phyloP scores from a whole-genome alignment of 1,284 basidiomycete genomes.

The Ganoderma lucidum region DNA sequence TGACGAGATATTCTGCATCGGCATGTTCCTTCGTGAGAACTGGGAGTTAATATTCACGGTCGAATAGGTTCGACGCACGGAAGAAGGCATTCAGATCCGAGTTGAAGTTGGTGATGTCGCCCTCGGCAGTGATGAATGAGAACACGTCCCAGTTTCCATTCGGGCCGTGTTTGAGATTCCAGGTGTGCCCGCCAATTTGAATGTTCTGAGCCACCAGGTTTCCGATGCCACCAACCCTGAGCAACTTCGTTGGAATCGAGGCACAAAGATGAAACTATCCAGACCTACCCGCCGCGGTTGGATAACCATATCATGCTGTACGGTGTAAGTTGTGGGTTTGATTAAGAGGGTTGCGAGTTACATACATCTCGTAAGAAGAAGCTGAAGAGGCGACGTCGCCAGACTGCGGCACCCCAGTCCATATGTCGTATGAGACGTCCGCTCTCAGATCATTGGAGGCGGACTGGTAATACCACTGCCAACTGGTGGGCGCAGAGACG shows the following conservation, averaged over 20 bases:
- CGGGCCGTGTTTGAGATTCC: constrained; percentile 64
- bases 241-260: background rate
- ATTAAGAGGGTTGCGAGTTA: background rate
- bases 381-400: constrained; percentile 55
- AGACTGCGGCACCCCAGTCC: constrained; percentile 54
- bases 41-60: background rate
- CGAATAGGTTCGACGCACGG: constrained; percentile 43
- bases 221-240: constrained; percentile 62
- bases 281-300: constrained; percentile 58
- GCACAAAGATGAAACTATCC: background rate
- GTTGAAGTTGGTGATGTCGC: constrained; percentile 59
- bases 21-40: background rate
- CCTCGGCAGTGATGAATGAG: constrained; percentile 60
- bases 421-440: constrained; percentile 69
- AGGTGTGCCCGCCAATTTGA: constrained; percentile 57
- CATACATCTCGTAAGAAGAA: constrained; percentile 64
- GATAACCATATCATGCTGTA: constrained; percentile 70
- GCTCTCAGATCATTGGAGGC: constrained; percentile 57
- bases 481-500: constrained; percentile 54
- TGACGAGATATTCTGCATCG: constrained; percentile 38
- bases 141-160: constrained; percentile 64
- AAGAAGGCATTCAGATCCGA: constrained; percentile 65
- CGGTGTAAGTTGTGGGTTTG: background rate
- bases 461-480: constrained; percentile 59
- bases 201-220: constrained; percentile 54